A percentile compares a stretch with the other conserved stretches of the same genome.
Conservation (phyloP, 2,329 filamentous ascomycete genomes). For the Sphaerulina populicola region DNA sequence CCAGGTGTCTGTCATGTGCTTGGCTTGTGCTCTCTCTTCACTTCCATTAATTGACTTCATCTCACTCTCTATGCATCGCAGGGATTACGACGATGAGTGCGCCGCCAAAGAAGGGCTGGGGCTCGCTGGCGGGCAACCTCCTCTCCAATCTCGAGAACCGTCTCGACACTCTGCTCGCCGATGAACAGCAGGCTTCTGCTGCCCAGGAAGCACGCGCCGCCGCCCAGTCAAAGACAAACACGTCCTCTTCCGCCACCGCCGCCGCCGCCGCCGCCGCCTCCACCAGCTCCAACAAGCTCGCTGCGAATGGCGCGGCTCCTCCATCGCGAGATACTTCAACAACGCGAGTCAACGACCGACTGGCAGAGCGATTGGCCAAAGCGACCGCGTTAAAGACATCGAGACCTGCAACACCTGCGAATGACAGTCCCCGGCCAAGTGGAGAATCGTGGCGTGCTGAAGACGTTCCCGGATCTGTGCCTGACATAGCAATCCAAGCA, state of each 20-base stretch:
- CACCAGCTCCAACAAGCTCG: constrained; percentile 23
- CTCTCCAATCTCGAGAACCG: constrained; percentile 90
- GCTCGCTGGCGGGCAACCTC: constrained; percentile 69
- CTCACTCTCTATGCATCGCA: neutral
- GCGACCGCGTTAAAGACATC: constrained; percentile 69
- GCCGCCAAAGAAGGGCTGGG: constrained; percentile 34
- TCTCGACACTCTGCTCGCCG: constrained; percentile 82
- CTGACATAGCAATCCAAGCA: constrained; percentile 19
- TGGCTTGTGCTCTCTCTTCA: constrained; percentile 3
- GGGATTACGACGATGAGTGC: neutral
- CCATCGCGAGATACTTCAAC: constrained; percentile 56
- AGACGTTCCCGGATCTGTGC: constrained; percentile 21
- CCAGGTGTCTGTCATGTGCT: neutral
- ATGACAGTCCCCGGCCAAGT: constrained; percentile 41
- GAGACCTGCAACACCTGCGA: constrained; percentile 47
- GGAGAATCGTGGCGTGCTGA: constrained; percentile 37
- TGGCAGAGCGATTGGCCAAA: constrained; percentile 83
- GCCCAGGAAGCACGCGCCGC: constrained; percentile 35
- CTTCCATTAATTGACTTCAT: neutral
- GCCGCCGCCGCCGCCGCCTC: constrained; percentile 10
- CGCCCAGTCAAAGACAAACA: constrained; percentile 19
- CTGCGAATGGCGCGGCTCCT: constrained; percentile 35
- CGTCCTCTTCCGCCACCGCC: constrained; percentile 7
- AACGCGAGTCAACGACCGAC: constrained; percentile 63
- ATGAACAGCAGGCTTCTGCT: constrained; percentile 54